These are phyloP conservation scores for Isoetes taiwanensis DNA, from an alignment of 75 land plant species.

Conservation along the genomic window DNA sequence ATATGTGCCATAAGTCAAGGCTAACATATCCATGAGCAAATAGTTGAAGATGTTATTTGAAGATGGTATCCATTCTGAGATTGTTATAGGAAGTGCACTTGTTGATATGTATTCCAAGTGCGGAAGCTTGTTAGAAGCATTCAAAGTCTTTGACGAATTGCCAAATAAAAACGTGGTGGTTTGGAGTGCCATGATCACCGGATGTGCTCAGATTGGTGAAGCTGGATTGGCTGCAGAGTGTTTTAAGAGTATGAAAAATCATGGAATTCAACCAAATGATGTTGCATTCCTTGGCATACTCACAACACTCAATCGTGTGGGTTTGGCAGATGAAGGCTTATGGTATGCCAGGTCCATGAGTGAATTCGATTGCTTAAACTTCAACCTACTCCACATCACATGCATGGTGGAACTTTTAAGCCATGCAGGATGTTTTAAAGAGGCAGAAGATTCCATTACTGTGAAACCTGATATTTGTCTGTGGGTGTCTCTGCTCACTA, in stretches of 20 bases:
- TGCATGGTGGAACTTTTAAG: too few relatives aligned
- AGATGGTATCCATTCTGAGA: too few relatives aligned
- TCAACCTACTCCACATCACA: too few relatives aligned
- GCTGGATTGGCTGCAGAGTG: not conserved
- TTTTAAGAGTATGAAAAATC: not conserved
- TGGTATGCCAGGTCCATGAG: too few relatives aligned
- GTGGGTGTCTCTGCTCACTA: too few relatives aligned
- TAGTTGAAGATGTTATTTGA: too few relatives aligned
- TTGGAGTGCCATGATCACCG: not conserved
- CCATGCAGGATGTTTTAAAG: not conserved
- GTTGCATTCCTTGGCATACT: not conserved
- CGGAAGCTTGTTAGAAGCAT: not conserved
- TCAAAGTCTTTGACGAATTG: not conserved
- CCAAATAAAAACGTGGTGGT: not conserved
- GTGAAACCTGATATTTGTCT: too few relatives aligned
- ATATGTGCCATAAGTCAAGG: too few relatives aligned
- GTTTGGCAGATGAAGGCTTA: too few relatives aligned
- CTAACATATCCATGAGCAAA: too few relatives aligned
- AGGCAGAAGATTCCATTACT: not conserved
- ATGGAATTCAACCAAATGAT: not conserved
- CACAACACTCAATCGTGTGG: not conserved
- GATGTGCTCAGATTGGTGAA: not conserved
- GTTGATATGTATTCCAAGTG: conserved; percentile 2
- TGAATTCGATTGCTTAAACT: too few relatives aligned
- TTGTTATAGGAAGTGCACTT: not conserved